Evolutionary conservation across 371 early-diverging fungal species (phyloP), one percentile per base, ranked within the genome.

Genomic region (Choanephora cucurbitarum): DNA sequence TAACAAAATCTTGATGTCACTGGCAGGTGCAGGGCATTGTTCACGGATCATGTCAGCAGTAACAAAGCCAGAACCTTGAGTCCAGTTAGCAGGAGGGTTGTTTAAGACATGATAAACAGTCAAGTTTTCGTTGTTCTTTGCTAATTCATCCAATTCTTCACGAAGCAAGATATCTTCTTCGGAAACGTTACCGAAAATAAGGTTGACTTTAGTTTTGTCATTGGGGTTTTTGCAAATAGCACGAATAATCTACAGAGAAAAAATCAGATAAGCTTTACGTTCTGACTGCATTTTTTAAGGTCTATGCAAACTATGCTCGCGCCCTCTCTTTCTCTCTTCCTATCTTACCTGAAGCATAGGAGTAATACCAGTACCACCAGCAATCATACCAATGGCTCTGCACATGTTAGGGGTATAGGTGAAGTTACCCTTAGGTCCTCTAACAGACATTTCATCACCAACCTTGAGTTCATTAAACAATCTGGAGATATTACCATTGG

Each of bases 351-450:
- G 70, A 40, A 69, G 66, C 97, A 96, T 96, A 37, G 97, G 97
- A 0, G 97, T 96, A 65, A 97, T 92, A 49, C 97, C 95, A 51
- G 93, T 89, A 58, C 92, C 92, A 58, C 94, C 95, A 47, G 92
- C 91, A 70, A 98, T 87, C 96, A 98, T 96, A 49, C 93, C 92
- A 31, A 97, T 73, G 10, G 75, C 78, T 31, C 83, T 79, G 49
- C 82, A 80, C 81, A 91, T 84, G 67, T 93, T 93, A 40, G 91
- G 85, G 24, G 69, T 73, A 74, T 95, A 95, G 56, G 64, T 79
- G 76, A 95, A 95, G 48, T 82, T 79, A 19, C 96, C 96, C 71
- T 93, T 93, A 14, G 96, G 96, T 1, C 96, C 96, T 55, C 85
- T 80, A 17, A 92, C 86, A 44, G 81, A 72, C 52, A 95, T 78